These are phyloP conservation scores for Pythium sp. DNA, from an alignment of 352 stramenopile species.

Conservation along the genomic window DNA sequence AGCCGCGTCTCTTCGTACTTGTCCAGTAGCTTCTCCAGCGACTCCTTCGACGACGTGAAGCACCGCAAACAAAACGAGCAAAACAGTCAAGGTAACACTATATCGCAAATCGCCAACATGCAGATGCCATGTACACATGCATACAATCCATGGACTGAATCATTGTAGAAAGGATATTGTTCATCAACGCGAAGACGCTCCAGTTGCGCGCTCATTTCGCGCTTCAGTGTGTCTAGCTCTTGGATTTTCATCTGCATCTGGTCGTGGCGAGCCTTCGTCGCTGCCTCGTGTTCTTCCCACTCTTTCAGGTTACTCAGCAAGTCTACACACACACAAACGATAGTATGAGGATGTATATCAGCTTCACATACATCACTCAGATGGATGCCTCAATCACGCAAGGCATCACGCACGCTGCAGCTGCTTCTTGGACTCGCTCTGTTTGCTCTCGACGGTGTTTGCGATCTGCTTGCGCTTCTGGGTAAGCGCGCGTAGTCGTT, in stretches of 20 bases:
- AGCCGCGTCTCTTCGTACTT: constrained; percentile 68
- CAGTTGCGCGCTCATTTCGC: constrained; percentile 62
- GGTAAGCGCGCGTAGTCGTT: constrained; percentile 46
- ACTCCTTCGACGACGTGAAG: constrained; percentile 52
- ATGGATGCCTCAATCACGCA: background rate
- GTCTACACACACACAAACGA: constrained; percentile 24
- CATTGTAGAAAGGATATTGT: constrained; percentile 48
- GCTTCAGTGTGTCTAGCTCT: constrained; percentile 64
- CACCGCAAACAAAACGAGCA: background rate
- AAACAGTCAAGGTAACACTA: constrained; percentile 4
- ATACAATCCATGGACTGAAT: background rate
- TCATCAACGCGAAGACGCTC: constrained; percentile 66
- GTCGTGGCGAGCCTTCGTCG: constrained; percentile 44
- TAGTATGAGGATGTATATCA: background rate
- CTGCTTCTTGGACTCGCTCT: constrained; percentile 46
- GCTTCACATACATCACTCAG: background rate
- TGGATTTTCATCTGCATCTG: constrained; percentile 51
- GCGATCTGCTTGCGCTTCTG: constrained; percentile 67
- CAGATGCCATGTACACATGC: constrained; percentile 8
- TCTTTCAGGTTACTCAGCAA: constrained; percentile 58
- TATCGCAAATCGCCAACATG: background rate
- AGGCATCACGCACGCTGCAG: constrained; percentile 40
- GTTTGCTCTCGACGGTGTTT: constrained; percentile 35
- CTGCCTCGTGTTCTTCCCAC: constrained; percentile 55
- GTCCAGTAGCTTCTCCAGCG: constrained; percentile 53